Base-by-base conservation (phyloP, 2,329 filamentous ascomycete genomes). In the Myriosclerotinia duriaeana region DNA sequence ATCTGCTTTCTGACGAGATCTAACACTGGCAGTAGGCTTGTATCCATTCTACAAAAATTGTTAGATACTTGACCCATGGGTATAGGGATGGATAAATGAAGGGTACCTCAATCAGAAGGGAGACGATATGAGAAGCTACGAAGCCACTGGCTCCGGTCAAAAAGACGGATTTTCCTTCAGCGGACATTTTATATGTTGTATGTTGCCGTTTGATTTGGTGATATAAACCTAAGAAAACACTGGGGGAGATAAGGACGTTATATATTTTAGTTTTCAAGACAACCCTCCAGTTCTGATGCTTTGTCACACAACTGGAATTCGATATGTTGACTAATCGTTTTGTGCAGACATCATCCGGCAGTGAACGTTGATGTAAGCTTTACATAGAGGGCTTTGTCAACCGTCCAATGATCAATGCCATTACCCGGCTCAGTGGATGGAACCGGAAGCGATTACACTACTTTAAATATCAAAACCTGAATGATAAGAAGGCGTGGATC, bases 101-200 rank as follows among this genome's bases (percentile, higher is more conserved):
- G 17, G 14, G 38, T 65, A 69, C 68, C 55, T 64, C 58, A 26
- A 69, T 59, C 12, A 72, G 5, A 83, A 74, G 14, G 69, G 69
- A 55, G 2, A 84, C 75, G 38, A 83, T 75, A 65, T 84, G 81
- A 3, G 81, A 80, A 17, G 81, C 81, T 48, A 84, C 80, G 71
- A 84, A 84, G 53, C 82, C 82, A 22, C 77, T 81, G 1, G 79
- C 82, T 26, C 70, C 71, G 7, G 67, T 72, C 48, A 74, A 62
- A 44, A 74, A 70, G 22, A 73, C 69, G 6, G 50, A 54, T 22
- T 65, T 65, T 42, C 54, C 20, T 56, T 36, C 44, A n/a, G 34
- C n/a, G 44, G 66, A 46, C 66, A 67, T 67, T 8, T 11, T 59
- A 11, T 22, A 38, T 30, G 2, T 54, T 54, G 34, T 40, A 42